Evolutionary conservation across 2,329 filamentous ascomycete species (phyloP).

Genomic region (Pseudogymnoascus destructans): DNA sequence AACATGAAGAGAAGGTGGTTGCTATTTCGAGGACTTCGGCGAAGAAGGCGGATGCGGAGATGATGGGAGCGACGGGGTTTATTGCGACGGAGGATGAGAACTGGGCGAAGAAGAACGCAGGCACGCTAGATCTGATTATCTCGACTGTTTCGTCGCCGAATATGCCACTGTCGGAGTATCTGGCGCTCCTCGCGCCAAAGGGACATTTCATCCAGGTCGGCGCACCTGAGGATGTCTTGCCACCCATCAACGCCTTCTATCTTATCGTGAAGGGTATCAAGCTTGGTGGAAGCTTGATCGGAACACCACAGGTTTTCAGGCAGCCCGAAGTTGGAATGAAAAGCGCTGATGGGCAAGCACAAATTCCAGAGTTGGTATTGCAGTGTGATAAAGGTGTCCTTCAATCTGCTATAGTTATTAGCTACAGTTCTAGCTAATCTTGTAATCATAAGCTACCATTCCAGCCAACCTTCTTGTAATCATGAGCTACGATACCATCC

Average conservation of each 20-base stretch:
- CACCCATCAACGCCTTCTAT: background rate
- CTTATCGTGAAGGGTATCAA: background rate
- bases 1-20: slow-evolving; percentile 39
- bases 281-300: slow-evolving; percentile 7
- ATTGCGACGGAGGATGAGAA: slow-evolving; percentile 38
- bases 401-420: slow-evolving; percentile 19
- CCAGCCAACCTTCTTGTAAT: slow-evolving; percentile 16
- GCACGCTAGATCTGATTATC: slow-evolving; percentile 42
- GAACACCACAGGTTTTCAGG: slow-evolving; percentile 16
- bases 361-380: background rate
- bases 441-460: slow-evolving; percentile 12
- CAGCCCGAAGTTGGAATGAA: background rate
- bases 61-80: slow-evolving; percentile 42
- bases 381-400: background rate
- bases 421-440: slow-evolving; percentile 13
- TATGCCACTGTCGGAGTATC: slow-evolving; percentile 49
- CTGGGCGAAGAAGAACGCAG: slow-evolving; percentile 40
- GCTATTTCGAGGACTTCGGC: slow-evolving; percentile 44
- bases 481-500: slow-evolving; percentile 2
- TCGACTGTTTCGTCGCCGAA: slow-evolving; percentile 38
- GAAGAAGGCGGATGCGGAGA: slow-evolving; percentile 44
- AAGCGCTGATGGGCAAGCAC: background rate
- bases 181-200: slow-evolving; percentile 41
- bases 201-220: slow-evolving; percentile 52
- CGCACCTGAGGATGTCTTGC: slow-evolving; percentile 6